Percentiles rank a stretch among this genome's conserved stretches.
These are phyloP conservation scores for Cucurbita moschata DNA, from an alignment of 306 rosid genomes.

Conservation along the genomic window DNA sequence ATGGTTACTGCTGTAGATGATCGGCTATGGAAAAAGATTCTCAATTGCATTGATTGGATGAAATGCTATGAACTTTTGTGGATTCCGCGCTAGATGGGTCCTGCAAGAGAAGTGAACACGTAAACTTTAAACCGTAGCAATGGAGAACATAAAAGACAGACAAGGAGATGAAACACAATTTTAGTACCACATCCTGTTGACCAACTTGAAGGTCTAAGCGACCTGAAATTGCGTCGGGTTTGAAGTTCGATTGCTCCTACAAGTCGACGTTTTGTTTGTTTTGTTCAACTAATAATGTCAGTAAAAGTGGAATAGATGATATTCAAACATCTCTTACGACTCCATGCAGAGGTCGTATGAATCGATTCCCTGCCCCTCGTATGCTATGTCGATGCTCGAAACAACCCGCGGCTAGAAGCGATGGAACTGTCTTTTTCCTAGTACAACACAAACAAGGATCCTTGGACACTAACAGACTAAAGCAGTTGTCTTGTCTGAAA, in stretches of 20 bases:
- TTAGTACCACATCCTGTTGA: constrained; percentile 19
- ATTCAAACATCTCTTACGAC: constrained; percentile 20
- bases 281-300: not conserved
- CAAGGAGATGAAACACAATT: not conserved
- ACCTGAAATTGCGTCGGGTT: constrained; percentile 13
- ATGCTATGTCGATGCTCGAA: constrained; percentile 9
- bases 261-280: not conserved
- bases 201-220: constrained; percentile 20
- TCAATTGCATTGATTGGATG: constrained; percentile 15
- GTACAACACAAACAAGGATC: not conserved
- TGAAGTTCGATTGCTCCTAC: constrained; percentile 32
- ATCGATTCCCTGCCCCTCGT: constrained; percentile 21
- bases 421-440: constrained; percentile 17
- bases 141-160: not conserved
- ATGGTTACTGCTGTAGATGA: not conserved
- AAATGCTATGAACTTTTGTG: constrained; percentile 18
- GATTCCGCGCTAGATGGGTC: constrained; percentile 22
- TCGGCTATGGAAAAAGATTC: constrained; percentile 9
- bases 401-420: constrained; percentile 9
- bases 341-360: constrained; percentile 8
- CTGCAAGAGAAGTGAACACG: constrained; percentile 16
- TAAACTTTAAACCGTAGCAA: not conserved
- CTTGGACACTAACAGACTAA: not conserved
- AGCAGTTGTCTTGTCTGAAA: not conserved
- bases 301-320: not conserved